Evolutionary conservation across 805 yeast species (phyloP).

Genomic region (Tanozyma kutaoensis): DNA sequence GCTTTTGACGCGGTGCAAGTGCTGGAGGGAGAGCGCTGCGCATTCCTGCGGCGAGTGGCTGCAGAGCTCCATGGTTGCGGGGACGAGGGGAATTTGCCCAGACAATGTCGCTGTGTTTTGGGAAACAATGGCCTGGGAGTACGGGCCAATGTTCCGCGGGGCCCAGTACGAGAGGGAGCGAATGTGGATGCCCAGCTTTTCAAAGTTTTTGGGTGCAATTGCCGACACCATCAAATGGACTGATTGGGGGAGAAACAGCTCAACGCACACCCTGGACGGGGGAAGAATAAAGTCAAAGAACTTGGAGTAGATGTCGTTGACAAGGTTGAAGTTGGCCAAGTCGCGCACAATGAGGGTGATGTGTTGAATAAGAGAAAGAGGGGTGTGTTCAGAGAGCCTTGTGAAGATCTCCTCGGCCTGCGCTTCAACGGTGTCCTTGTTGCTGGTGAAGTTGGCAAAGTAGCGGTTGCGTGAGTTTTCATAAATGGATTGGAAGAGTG

Average conservation of each 20-base stretch:
- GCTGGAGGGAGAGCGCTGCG: conserved; percentile 54
- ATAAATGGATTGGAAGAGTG: neutral
- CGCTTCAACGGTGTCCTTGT: conserved; percentile 5
- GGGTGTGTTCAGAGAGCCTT: too few relatives aligned
- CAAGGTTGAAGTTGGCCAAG: conserved; percentile 49
- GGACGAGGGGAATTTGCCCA: conserved; percentile 85
- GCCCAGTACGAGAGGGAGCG: conserved; percentile 97
- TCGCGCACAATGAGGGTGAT: conserved; percentile 47
- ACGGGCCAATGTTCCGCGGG: conserved; percentile 96
- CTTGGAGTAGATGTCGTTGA: conserved; percentile 48
- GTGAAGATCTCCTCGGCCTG: conserved; percentile 43
- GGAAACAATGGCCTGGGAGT: conserved; percentile 62
- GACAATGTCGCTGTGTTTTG: conserved; percentile 43
- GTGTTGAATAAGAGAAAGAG: conserved; percentile 37
- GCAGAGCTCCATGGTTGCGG: conserved; percentile 48
- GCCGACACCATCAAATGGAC: too few relatives aligned
- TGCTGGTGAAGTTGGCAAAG: conserved; percentile 17
- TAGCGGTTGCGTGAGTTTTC: conserved; percentile 9
- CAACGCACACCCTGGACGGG: conserved; percentile 82
- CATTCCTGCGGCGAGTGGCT: conserved; percentile 1
- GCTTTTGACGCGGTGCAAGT: conserved; percentile 56
- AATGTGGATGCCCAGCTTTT: conserved; percentile 69
- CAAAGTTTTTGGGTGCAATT: conserved; percentile 19
- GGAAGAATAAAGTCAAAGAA: conserved; percentile 53
- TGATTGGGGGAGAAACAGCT: conserved; percentile 40